Percentiles rank a stretch among this genome's conserved stretches.
Conservation (phyloP, 2,329 filamentous ascomycete genomes). For the Tolypocladium sp. region DNA sequence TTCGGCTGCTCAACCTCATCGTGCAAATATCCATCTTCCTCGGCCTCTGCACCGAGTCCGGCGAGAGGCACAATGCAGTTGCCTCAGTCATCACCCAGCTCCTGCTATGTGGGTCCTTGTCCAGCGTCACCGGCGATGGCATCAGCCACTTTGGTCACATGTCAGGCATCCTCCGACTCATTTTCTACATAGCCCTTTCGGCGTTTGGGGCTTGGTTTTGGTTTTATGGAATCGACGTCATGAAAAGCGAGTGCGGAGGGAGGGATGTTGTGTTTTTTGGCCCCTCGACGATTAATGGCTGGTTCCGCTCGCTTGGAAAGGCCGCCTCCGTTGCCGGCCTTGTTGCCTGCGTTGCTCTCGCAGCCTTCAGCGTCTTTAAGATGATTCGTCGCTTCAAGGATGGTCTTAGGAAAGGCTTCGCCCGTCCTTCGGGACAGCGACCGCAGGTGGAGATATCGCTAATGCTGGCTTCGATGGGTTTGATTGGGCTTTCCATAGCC, state of each 20-base stretch:
- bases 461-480: conserved; percentile 8
- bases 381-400: conserved; percentile 3
- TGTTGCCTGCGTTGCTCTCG: conserved; percentile 6
- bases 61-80: conserved; percentile 6
- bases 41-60: conserved; percentile 16
- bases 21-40: conserved; percentile 17
- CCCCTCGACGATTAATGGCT: conserved; percentile 6
- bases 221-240: conserved; percentile 10
- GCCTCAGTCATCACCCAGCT: conserved; percentile 14
- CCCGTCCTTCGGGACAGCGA: not conserved
- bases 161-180: conserved; percentile 11
- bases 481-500: conserved; percentile 9
- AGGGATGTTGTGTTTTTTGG: conserved; percentile 11
- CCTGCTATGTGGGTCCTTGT: conserved; percentile 15
- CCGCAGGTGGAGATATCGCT: conserved; percentile 12
- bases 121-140: conserved; percentile 15
- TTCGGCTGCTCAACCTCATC: conserved; percentile 19
- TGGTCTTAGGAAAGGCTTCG: conserved; percentile 5
- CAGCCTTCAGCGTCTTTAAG: conserved; percentile 2
- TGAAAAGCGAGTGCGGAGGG: conserved; percentile 4
- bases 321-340: conserved; percentile 7
- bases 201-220: conserved; percentile 15
- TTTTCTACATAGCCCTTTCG: conserved; percentile 12
- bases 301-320: conserved; percentile 11
- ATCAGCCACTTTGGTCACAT: conserved; percentile 9